phyloP scores from a whole-genome alignment of 108 stramenopile species.

The Discostella stelligeroides region DNA sequence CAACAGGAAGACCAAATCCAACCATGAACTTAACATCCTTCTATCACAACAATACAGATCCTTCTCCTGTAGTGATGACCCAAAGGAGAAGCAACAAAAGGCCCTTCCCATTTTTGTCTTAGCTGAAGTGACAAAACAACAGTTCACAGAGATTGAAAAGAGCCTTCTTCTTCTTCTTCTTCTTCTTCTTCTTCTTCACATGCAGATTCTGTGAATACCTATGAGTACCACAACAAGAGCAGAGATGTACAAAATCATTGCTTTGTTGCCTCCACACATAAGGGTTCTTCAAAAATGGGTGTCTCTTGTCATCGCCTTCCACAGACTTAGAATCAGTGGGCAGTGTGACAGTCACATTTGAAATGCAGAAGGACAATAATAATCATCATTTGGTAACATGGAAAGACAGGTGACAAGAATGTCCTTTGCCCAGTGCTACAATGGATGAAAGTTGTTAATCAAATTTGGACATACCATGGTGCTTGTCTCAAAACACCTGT shows the following conservation, averaged over 20 bases:
- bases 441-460: conserved; percentile 6
- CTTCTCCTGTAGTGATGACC: conserved; percentile 21
- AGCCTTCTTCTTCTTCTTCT: background rate
- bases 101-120: conserved; percentile 13
- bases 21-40: conserved; percentile 32
- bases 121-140: conserved; percentile 1
- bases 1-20: conserved; percentile 15
- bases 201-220: conserved; percentile 30
- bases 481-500: conserved; percentile 5
- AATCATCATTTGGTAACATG: conserved; percentile 19
- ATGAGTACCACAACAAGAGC: conserved; percentile 9
- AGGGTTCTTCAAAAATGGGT: conserved; percentile 1
- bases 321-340: conserved; percentile 11
- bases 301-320: background rate
- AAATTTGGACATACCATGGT: conserved; percentile 18
- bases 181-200: conserved; percentile 19
- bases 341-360: conserved; percentile 28
- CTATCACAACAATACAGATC: conserved; percentile 19
- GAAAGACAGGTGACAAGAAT: background rate
- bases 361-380: conserved; percentile 26
- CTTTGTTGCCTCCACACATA: background rate
- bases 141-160: background rate
- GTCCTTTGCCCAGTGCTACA: conserved; percentile 18
- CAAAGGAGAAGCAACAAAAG: conserved; percentile 13
- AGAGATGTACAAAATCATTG: background rate